These are phyloP conservation scores for Solanum clarkiae DNA, from an alignment of 257 asterid species.

Conservation along the genomic window DNA sequence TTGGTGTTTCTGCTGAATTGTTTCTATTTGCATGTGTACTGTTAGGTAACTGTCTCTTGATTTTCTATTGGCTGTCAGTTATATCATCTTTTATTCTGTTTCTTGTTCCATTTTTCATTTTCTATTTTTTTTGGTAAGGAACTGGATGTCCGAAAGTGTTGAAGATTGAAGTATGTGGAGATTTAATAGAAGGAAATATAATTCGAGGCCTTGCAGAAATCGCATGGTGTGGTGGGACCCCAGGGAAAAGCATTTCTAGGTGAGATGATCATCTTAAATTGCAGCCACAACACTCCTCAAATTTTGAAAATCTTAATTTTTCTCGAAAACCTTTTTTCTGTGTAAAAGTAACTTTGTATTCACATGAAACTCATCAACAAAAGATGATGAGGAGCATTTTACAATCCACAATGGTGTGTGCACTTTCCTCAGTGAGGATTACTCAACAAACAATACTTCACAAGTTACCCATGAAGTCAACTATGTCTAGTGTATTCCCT, in stretches of 20 bases:
- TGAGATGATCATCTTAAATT: constrained; percentile 16
- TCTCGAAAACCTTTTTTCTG: too few species aligned
- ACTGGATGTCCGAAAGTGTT: constrained; percentile 86
- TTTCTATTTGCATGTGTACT: neutral
- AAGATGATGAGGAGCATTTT: too few species aligned
- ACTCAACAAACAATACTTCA: too few species aligned
- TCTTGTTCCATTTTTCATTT: neutral
- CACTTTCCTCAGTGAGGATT: too few species aligned
- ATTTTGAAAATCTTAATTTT: neutral
- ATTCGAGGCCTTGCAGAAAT: constrained; percentile 65
- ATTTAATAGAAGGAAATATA: constrained; percentile 76
- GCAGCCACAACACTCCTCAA: neutral
- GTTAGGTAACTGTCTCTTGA: neutral
- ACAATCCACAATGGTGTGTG: too few species aligned
- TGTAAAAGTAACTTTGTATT: too few species aligned
- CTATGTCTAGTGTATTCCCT: too few species aligned
- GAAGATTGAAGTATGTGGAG: constrained; percentile 72
- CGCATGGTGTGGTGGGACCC: constrained; percentile 99
- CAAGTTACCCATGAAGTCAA: too few species aligned
- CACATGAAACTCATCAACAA: too few species aligned
- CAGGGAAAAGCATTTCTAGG: constrained; percentile 96
- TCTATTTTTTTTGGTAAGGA: constrained; percentile 34
- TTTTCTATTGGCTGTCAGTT: neutral
- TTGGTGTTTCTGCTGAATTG: neutral
- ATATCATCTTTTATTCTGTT: neutral